Base-by-base conservation (phyloP, 768 basidiomycete species). In the Tylopilus plumbeoviolaceoides region DNA sequence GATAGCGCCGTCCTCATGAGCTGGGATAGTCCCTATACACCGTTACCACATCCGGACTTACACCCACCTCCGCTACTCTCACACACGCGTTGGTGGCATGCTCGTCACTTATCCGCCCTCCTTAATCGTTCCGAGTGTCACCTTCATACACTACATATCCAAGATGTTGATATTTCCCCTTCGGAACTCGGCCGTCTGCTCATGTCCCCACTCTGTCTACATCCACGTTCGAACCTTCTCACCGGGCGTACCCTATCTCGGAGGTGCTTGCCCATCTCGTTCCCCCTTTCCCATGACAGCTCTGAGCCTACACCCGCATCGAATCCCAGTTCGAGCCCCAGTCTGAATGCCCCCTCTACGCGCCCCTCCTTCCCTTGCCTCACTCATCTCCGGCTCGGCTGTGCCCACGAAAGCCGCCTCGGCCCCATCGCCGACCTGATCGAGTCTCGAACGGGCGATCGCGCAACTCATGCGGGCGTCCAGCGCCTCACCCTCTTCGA, bases 191-290 rank as follows among this genome's bases (percentile, higher is more conserved):
- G 11, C 0, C 63, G 57, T n/a, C 31, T 63, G 18, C 60, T 63
- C 27, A 53, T 39, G 15, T 63, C 63, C 7, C 57, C 7, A 63
- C 63, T 21, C 35, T 63, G 39, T 47, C 60, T 27, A 43, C 50
- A 11, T 65, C 65, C 25, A 62, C 63, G 33, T 62, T 63, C 28
- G 62, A 63, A n/a, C 62, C 62, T 3, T 62, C 52, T 55, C 60
- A 55, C 12, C 59, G 62, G 39, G 23, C 39, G 7, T 65, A 44
- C 20, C 57, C 60, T 0, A 47, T 59, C 42, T 59, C 50, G 21
- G 50, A 62, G 0, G 57, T 63, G 38, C 63, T 63, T n/a, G 21
- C 48, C 1, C 59, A 55, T 47, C 35, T 63, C 23, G 14, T 54
- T 12, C 15, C 36, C 33, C 7, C n/a, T 30, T 1, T 41, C 59